A percentile compares a stretch with the other conserved stretches of the same genome.
These are phyloP conservation scores for Sphagnum tenellum DNA, from an alignment of 225 moss, liverwort and hornwort genomes.

Conservation along the genomic window DNA sequence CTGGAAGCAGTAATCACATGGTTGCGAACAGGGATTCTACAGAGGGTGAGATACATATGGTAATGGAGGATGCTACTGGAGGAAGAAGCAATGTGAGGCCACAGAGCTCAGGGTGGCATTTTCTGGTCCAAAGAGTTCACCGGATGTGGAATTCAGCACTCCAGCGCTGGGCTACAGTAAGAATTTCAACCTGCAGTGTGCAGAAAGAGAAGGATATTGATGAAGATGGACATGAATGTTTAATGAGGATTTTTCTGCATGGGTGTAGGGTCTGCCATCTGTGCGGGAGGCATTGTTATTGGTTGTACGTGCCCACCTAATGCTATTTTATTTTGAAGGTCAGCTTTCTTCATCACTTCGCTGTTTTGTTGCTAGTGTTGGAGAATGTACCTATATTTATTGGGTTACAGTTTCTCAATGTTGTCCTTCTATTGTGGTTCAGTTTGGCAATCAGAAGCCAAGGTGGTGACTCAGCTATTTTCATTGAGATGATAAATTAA, in stretches of 20 bases:
- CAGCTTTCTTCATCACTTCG: too few relatives aligned
- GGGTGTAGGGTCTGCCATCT: slow-evolving; percentile 75
- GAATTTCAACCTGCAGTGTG: not conserved
- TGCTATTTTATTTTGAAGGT: slow-evolving; percentile 99
- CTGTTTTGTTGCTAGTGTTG: too few relatives aligned
- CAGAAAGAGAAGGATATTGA: too few relatives aligned
- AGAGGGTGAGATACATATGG: slow-evolving; percentile 10
- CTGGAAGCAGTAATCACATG: too few relatives aligned
- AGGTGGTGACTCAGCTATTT: too few relatives aligned
- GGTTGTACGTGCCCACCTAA: slow-evolving; percentile 85
- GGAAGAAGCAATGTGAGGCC: slow-evolving; percentile 18
- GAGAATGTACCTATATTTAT: too few relatives aligned
- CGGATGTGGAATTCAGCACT: slow-evolving; percentile 49
- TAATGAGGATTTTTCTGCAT: not conserved
- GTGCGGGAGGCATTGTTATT: slow-evolving; percentile 80
- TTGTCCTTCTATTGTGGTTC: too few relatives aligned
- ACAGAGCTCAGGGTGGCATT: slow-evolving; percentile 6
- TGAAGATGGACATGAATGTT: not conserved
- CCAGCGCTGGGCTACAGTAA: slow-evolving; percentile 80
- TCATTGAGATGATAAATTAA: too few relatives aligned
- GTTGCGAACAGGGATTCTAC: too few relatives aligned
- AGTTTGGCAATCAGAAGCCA: too few relatives aligned
- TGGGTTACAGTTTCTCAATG: too few relatives aligned
- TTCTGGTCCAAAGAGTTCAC: slow-evolving; percentile 34
- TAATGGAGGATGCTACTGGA: slow-evolving; percentile 1